Base-by-base conservation (phyloP, 2,329 filamentous ascomycete genomes). In the Penicillium sp. region DNA sequence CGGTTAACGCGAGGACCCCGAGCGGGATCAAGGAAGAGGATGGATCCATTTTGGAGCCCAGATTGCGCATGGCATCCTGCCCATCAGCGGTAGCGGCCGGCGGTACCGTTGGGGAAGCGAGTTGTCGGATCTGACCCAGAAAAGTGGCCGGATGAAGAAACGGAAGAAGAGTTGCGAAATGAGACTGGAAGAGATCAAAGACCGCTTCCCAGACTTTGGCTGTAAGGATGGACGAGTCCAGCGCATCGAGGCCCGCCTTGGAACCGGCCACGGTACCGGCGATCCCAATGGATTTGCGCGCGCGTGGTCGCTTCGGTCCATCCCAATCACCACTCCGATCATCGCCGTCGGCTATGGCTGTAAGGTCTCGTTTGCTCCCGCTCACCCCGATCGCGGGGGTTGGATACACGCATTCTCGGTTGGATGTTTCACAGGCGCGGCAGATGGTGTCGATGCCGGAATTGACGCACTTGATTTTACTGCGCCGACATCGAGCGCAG, bases 391-490 rank as follows among this genome's bases (percentile, higher is more conserved):
- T 56, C 18, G 64, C 63, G 2, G 65, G 65, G 17, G 64, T 58
- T 6, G 84, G 82, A 60, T 88, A 87, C 45, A 76, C 75, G 59
- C 86, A 92, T 42, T 85, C 76, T 57, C 84, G 76, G 30, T 80
- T 79, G 34, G 77, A 77, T 42, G 79, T 79, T 57, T 82, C 76
- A 60, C 86, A 93, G 9, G 80, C 79, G 45, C 84, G 79, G 67
- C 86, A 93, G 11, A 77, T 78, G 11, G 79, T 80, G 45, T 76
- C 76, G 40, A 81, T 76, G 43, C 84, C 84, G 50, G 77, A 75
- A 65, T 92, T 92, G 62, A 86, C 79, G 67, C 86, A 93, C 65
- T 90, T 90, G 59, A 90, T 85, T 66, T 92, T 93, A 59, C 84
- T 87, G 54, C 79, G 78, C 41, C 85, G 76, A 59, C 85, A 90